These are phyloP conservation scores for Podospora sp. DNA, from an alignment of 495 filamentous ascomycete genomes.

Conservation along the genomic window DNA sequence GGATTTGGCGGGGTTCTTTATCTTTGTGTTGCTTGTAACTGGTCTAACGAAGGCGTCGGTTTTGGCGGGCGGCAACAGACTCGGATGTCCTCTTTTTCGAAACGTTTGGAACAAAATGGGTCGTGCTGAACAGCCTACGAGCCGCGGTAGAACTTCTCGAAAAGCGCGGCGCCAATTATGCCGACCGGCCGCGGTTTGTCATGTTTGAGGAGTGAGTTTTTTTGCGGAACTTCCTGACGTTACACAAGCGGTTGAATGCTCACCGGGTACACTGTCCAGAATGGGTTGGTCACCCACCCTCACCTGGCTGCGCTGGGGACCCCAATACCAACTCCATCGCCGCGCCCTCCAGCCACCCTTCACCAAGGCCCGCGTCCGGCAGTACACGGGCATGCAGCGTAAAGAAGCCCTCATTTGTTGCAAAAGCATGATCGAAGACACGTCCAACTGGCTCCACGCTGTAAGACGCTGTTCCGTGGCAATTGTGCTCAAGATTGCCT, in stretches of 20 bases:
- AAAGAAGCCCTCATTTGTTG: conserved; percentile 40
- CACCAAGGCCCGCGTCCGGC: conserved; percentile 38
- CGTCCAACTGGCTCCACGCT: conserved; percentile 29
- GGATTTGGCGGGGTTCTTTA: not conserved
- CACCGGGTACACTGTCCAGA: conserved; percentile 20
- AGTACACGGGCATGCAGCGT: conserved; percentile 37
- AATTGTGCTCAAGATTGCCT: conserved; percentile 44
- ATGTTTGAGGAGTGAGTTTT: conserved; percentile 48
- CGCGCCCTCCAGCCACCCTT: conserved; percentile 46
- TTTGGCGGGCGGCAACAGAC: conserved; percentile 22
- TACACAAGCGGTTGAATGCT: conserved; percentile 6
- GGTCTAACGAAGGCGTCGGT: not conserved
- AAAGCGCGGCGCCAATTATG: conserved; percentile 47
- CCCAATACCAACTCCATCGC: conserved; percentile 49
- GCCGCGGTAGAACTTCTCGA: conserved; percentile 48
- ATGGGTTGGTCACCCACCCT: conserved; percentile 52
- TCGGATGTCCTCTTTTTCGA: conserved; percentile 44
- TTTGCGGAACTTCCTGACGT: not conserved
- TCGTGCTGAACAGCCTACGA: conserved; percentile 46
- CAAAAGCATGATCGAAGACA: conserved; percentile 31
- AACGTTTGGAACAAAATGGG: conserved; percentile 45
- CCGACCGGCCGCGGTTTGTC: conserved; percentile 50
- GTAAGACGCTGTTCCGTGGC: conserved; percentile 35
- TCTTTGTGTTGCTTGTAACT: not conserved
- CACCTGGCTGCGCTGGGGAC: conserved; percentile 52